Conservation (phyloP, 2,329 filamentous ascomycete species). For the Calonectria pauciramosa region DNA sequence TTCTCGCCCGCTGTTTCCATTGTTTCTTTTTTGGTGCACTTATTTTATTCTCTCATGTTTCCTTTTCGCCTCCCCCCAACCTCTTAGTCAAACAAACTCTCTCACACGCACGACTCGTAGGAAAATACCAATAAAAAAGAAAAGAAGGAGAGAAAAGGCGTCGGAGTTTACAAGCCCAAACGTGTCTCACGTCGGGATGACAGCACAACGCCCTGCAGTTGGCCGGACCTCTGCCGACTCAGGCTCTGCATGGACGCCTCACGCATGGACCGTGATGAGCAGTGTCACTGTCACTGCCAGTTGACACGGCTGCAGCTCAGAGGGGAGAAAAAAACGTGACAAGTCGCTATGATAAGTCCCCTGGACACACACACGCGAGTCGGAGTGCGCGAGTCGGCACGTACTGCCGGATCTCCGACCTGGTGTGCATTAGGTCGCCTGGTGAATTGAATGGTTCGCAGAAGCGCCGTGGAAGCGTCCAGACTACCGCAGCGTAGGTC, state of each 20-base stretch:
- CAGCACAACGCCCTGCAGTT: background rate
- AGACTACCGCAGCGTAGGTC: background rate
- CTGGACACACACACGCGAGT: background rate
- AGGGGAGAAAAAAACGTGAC: background rate
- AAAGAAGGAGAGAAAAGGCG: background rate
- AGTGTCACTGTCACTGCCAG: background rate
- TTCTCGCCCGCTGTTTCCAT: background rate
- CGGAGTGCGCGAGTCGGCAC: background rate
- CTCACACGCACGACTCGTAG: background rate
- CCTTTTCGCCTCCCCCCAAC: background rate
- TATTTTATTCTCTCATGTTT: background rate
- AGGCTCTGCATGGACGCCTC: background rate
- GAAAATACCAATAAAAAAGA: too few species aligned
- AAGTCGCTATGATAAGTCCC: background rate
- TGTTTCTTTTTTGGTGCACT: background rate
- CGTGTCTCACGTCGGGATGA: constrained; percentile 9
- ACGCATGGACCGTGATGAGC: background rate
- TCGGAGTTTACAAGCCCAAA: background rate
- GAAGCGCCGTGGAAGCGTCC: constrained; percentile 9
- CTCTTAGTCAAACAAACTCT: constrained; percentile 6
- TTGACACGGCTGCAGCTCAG: background rate
- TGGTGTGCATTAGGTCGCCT: background rate
- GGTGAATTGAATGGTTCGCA: background rate
- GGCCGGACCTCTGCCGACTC: background rate
- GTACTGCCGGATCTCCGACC: background rate